Conservation (phyloP, 352 stramenopile genomes). For the Globisporangium middletonii region DNA sequence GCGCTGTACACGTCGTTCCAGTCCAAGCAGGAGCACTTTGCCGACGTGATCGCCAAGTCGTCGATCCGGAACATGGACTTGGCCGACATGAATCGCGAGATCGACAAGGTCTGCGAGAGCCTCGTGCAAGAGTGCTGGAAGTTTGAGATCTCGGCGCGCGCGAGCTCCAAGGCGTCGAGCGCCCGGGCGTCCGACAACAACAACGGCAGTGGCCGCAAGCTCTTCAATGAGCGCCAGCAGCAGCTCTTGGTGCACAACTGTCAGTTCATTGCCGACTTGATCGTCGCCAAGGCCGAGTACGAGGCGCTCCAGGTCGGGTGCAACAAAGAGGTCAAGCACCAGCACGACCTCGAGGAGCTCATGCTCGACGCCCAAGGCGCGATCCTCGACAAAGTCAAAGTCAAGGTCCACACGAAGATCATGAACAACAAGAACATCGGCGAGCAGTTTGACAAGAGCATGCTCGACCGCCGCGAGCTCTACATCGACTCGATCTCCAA, state of each 20-base stretch:
- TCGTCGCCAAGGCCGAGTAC: conserved; percentile 71
- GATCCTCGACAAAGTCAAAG: conserved; percentile 70
- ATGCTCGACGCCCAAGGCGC: conserved; percentile 59
- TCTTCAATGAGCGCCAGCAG: conserved; percentile 80
- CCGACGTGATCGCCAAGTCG: conserved; percentile 63
- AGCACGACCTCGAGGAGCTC: conserved; percentile 40
- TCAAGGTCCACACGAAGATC: conserved; percentile 80
- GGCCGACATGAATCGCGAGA: conserved; percentile 69
- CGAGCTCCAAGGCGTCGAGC: conserved; percentile 34
- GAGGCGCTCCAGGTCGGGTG: conserved; percentile 62
- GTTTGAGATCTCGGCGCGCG: conserved; percentile 76
- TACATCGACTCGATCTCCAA: conserved; percentile 79
- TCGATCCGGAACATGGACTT: conserved; percentile 84
- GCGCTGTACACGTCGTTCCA: conserved; percentile 77
- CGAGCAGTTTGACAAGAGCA: conserved; percentile 82
- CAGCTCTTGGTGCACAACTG: conserved; percentile 71
- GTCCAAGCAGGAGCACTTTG: conserved; percentile 77
- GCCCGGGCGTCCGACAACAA: conserved; percentile 34
- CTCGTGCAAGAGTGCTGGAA: conserved; percentile 84
- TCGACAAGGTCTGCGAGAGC: conserved; percentile 73
- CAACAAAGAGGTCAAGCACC: conserved; percentile 52
- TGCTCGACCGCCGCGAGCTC: conserved; percentile 67
- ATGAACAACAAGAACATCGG: conserved; percentile 89
- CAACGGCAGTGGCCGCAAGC: conserved; percentile 37
- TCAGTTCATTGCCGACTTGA: conserved; percentile 76